A percentile compares a stretch with the other conserved stretches of the same genome.
phyloP scores from a whole-genome alignment of 140 eudicot genomes.

The Anethum foeniculum region DNA sequence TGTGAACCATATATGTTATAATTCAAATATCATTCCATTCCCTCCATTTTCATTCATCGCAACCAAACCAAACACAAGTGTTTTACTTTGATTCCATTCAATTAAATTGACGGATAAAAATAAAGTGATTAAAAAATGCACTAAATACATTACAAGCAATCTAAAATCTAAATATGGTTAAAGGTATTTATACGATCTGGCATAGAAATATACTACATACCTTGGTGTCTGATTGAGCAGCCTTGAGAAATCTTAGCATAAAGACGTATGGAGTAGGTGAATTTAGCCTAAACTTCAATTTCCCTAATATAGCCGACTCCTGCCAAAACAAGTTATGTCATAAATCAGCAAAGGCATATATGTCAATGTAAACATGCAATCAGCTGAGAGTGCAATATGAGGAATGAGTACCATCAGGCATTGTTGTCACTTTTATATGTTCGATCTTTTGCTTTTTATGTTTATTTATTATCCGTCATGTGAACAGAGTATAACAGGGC shows the following conservation, averaged over 20 bases:
- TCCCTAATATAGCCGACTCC: conserved; percentile 66
- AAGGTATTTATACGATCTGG: too few species aligned
- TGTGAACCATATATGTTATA: too few species aligned
- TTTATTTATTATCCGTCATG: neutral
- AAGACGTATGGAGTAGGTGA: conserved; percentile 83
- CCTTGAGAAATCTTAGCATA: conserved; percentile 86
- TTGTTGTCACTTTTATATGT: neutral
- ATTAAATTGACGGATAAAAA: neutral
- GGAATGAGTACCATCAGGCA: neutral
- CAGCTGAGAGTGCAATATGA: conserved; percentile 4
- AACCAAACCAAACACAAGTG: too few species aligned
- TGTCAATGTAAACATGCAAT: neutral
- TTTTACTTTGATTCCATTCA: neutral
- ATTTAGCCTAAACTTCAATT: conserved; percentile 77
- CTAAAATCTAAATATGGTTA: neutral
- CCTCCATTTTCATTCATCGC: too few species aligned
- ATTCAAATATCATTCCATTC: too few species aligned
- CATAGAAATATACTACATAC: conserved; percentile 20
- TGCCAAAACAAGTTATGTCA: conserved; percentile 22
- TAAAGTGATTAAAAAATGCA: neutral
- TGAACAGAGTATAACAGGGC: neutral
- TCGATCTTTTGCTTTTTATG: neutral
- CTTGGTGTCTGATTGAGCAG: conserved; percentile 67
- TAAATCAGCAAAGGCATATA: neutral
- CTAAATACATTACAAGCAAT: neutral